Percentiles rank a stretch among this genome's conserved stretches.
phyloP scores from a whole-genome alignment of 208 protist species.

The Acanthamoeba healyi region DNA sequence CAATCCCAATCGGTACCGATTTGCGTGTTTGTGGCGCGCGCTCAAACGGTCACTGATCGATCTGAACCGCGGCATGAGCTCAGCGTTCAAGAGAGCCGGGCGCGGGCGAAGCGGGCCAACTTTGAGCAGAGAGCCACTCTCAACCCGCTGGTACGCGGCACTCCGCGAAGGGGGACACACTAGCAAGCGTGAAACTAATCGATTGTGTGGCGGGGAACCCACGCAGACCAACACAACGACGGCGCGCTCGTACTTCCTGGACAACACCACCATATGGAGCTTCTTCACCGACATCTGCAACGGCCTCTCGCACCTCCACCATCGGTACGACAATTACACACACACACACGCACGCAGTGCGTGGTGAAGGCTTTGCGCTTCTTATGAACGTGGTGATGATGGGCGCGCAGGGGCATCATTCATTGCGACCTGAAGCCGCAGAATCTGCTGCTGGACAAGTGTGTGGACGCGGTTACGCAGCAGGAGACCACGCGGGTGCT shows the following conservation, averaged over 20 bases:
- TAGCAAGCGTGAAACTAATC: too few species aligned
- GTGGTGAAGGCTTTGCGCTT: neutral
- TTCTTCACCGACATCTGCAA: slow-evolving; percentile 56
- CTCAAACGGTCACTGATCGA: too few species aligned
- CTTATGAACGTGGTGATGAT: neutral
- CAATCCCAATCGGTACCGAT: slow-evolving; percentile 31
- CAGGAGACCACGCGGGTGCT: neutral
- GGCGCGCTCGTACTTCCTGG: slow-evolving; percentile 27
- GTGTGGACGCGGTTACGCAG: neutral
- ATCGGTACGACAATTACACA: neutral
- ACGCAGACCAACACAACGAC: slow-evolving; percentile 30
- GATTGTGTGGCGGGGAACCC: too few species aligned
- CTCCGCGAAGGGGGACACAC: too few species aligned
- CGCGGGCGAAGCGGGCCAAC: neutral
- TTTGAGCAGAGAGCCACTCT: neutral
- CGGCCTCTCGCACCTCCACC: slow-evolving; percentile 43
- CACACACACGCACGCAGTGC: too few species aligned
- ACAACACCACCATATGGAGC: slow-evolving; percentile 46
- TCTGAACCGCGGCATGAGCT: too few species aligned
- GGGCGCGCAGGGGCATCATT: slow-evolving; percentile 18
- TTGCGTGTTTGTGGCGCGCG: too few species aligned
- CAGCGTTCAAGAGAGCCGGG: too few species aligned
- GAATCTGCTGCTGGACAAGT: slow-evolving; percentile 66
- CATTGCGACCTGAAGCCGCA: slow-evolving; percentile 63
- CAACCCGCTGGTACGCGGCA: slow-evolving; percentile 24